These are phyloP conservation scores for Globisporangium alternatum DNA, from an alignment of 352 stramenopile genomes.

Conservation along the genomic window DNA sequence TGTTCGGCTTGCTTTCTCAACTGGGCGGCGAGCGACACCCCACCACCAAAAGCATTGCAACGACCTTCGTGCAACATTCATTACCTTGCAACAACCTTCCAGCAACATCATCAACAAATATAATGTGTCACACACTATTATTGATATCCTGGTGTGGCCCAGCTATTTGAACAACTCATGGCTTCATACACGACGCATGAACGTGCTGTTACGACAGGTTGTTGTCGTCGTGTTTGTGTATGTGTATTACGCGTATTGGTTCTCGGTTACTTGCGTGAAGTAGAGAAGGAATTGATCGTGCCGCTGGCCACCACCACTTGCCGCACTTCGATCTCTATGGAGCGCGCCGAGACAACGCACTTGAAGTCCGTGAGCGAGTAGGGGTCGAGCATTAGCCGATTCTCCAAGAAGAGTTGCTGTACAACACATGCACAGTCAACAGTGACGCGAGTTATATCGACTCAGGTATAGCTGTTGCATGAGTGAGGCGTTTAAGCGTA, in stretches of 20 bases:
- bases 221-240: no score
- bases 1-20: slow-evolving; percentile 6
- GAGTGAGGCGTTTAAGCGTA: slow-evolving; percentile 12
- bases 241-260: no score
- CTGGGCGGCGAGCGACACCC: slow-evolving; percentile 7
- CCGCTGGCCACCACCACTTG: slow-evolving; percentile 21
- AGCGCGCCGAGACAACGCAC: slow-evolving; percentile 26
- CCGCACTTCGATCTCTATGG: slow-evolving; percentile 46
- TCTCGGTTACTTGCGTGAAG: neutral
- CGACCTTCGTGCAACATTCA: neutral
- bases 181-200: neutral
- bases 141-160: neutral
- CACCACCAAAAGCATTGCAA: slow-evolving; percentile 17
- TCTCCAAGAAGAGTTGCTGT: slow-evolving; percentile 44
- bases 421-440: neutral
- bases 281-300: neutral
- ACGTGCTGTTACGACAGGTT: no score
- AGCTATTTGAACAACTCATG: neutral
- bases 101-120: neutral
- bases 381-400: slow-evolving; percentile 46
- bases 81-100: neutral
- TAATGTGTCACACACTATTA: neutral
- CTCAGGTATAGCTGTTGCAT: neutral
- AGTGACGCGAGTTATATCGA: neutral
- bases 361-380: slow-evolving; percentile 67